phyloP scores from a whole-genome alignment of 352 stramenopile species.

The Phytopythium delawarense region DNA sequence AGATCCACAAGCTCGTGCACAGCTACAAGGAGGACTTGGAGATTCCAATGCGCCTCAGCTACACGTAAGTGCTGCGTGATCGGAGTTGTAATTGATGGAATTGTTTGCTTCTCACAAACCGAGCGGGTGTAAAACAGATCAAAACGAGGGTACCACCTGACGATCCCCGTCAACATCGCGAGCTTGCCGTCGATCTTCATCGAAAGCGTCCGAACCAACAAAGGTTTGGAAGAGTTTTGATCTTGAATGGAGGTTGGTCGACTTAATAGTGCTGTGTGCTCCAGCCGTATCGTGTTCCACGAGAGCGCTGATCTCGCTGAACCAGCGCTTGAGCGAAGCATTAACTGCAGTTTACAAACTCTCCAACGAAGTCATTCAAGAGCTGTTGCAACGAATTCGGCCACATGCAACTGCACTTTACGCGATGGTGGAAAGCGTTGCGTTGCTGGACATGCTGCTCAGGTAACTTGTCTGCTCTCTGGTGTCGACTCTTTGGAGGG shows the following conservation, averaged over 20 bases:
- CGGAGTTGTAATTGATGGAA: not conserved
- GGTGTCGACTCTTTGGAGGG: not conserved
- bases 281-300: conserved; percentile 85
- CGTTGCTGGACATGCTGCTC: conserved; percentile 91
- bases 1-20: conserved; percentile 74
- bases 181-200: conserved; percentile 60
- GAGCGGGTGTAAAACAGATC: conserved; percentile 17
- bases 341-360: conserved; percentile 85
- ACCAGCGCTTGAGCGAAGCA: conserved; percentile 76
- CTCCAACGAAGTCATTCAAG: conserved; percentile 83
- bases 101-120: not conserved
- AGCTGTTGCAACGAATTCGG: conserved; percentile 76
- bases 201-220: conserved; percentile 59
- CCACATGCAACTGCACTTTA: conserved; percentile 74
- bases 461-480: conserved; percentile 30
- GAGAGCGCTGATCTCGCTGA: conserved; percentile 81
- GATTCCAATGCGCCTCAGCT: conserved; percentile 66
- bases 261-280: conserved; percentile 2
- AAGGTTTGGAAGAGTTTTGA: conserved; percentile 24
- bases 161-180: conserved; percentile 45
- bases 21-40: conserved; percentile 68
- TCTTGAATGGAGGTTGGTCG: not conserved
- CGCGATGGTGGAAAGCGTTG: conserved; percentile 83
- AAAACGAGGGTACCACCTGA: conserved; percentile 70
- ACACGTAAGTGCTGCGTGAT: conserved; percentile 46